phyloP scores from a whole-genome alignment of 139 green algal genomes.

The Klebsormidium nitens region DNA sequence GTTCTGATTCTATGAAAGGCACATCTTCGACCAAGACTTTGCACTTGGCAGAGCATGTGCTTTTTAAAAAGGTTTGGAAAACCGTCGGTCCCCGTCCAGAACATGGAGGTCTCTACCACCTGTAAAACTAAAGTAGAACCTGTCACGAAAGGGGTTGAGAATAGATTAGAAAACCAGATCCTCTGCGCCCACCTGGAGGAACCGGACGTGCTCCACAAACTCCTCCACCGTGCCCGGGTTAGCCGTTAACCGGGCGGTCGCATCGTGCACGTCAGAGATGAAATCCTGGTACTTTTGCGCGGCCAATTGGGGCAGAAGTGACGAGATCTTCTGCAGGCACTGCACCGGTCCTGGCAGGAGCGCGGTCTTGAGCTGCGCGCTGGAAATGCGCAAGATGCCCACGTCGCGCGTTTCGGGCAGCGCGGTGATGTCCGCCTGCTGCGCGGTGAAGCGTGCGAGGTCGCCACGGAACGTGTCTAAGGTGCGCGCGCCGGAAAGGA shows the following conservation, averaged over 20 bases:
- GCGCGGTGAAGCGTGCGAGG: slow-evolving; percentile 50
- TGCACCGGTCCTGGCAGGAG: slow-evolving; percentile 58
- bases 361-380: slow-evolving; percentile 47
- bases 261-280: slow-evolving; percentile 54
- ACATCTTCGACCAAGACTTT: too few relatives aligned
- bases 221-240: slow-evolving; percentile 56
- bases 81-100: too few relatives aligned
- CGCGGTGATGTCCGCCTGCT: slow-evolving; percentile 46
- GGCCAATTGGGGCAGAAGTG: slow-evolving; percentile 53
- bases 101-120: too few relatives aligned
- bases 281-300: slow-evolving; percentile 57
- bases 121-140: too few relatives aligned
- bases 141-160: too few relatives aligned
- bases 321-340: slow-evolving; percentile 53
- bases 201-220: slow-evolving; percentile 65
- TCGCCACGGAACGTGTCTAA: slow-evolving; percentile 53
- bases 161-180: too few relatives aligned
- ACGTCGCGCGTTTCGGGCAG: slow-evolving; percentile 14
- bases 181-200: too few relatives aligned
- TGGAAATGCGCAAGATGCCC: slow-evolving; percentile 39
- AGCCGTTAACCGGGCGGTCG: slow-evolving; percentile 47
- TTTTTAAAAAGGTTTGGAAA: too few relatives aligned
- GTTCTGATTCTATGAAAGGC: too few relatives aligned
- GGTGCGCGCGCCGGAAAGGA: slow-evolving; percentile 38
- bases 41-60: too few relatives aligned